Conservation (phyloP, 75 land plant genomes). For the Isoetes taiwanensis region DNA sequence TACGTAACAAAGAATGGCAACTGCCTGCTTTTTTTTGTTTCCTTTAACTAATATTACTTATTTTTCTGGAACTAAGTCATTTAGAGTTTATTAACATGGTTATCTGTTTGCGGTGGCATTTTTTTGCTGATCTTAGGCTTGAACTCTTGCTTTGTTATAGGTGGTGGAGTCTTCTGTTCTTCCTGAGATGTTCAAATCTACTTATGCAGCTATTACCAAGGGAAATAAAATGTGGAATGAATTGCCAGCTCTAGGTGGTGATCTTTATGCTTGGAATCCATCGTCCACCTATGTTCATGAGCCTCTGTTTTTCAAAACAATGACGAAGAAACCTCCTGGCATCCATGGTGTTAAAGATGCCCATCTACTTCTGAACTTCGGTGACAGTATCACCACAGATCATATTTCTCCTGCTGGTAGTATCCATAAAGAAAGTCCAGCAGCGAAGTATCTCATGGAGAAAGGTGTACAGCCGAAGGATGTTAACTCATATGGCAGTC, state of each 20-base stretch:
- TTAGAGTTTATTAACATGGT: no score
- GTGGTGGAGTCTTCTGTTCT: conserved; percentile 68
- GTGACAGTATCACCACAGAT: conserved; percentile 84
- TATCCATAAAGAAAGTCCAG: conserved; percentile 91
- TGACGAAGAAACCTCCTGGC: conserved; percentile 78
- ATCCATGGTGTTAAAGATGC: conserved; percentile 75
- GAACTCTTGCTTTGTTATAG: conserved; percentile 22
- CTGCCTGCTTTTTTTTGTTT: background rate
- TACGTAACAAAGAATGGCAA: conserved; percentile 14
- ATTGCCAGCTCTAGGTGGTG: conserved; percentile 45
- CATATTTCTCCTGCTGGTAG: conserved; percentile 93
- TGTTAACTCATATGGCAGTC: conserved; percentile 96
- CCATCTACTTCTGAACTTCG: conserved; percentile 77
- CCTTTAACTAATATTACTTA: background rate
- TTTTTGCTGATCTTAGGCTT: no score
- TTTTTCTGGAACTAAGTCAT: background rate
- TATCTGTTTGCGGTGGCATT: no score
- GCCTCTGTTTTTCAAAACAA: conserved; percentile 81
- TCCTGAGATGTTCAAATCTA: conserved; percentile 81
- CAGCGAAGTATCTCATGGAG: conserved; percentile 76
- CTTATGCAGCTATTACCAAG: conserved; percentile 77
- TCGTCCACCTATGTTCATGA: conserved; percentile 85
- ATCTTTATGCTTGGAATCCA: conserved; percentile 74
- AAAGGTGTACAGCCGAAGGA: conserved; percentile 73
- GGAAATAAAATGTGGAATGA: conserved; percentile 88